Evolutionary conservation across 306 rosid genomes (phyloP).

Genomic region (Oxytropis ochrocephala): DNA sequence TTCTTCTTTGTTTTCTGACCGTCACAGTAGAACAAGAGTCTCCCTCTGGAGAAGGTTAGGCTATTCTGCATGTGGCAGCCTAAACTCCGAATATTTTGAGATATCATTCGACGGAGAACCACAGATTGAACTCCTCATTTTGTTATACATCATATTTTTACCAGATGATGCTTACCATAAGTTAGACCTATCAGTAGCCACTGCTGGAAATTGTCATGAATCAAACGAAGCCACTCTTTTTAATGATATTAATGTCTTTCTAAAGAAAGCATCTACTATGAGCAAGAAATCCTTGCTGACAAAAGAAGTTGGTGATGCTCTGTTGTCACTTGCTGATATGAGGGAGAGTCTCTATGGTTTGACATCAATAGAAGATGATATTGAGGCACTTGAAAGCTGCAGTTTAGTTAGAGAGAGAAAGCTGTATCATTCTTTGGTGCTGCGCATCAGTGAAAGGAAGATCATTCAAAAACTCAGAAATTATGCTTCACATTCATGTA

Average conservation of each 20-base stretch:
- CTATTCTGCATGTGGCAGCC: conserved; percentile 40
- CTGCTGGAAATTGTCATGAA: conserved; percentile 31
- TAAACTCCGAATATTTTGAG: conserved; percentile 73
- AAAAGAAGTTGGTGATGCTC: conserved; percentile 42
- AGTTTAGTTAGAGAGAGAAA: conserved; percentile 41
- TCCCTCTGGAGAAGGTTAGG: conserved; percentile 75
- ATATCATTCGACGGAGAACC: conserved; percentile 78
- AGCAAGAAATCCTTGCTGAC: conserved; percentile 48
- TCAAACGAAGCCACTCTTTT: conserved; percentile 29
- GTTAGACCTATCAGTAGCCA: conserved; percentile 48
- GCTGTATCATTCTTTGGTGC: conserved; percentile 63
- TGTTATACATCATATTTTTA: conserved; percentile 51
- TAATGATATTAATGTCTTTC: conserved; percentile 13
- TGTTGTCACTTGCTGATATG: conserved; percentile 53
- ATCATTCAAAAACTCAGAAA: conserved; percentile 57
- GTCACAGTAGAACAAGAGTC: conserved; percentile 56
- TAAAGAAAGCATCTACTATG: conserved; percentile 17
- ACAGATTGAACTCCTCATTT: conserved; percentile 56
- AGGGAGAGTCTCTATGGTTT: conserved; percentile 67
- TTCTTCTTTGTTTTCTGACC: conserved; percentile 52
- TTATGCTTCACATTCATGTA: conserved; percentile 36
- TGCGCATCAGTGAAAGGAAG: conserved; percentile 66
- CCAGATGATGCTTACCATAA: conserved; percentile 48
- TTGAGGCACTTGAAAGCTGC: conserved; percentile 37
- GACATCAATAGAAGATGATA: conserved; percentile 51